Evolutionary conservation across 1,284 basidiomycete genomes (phyloP).

Genomic region (Xerocomus minutiporus): DNA sequence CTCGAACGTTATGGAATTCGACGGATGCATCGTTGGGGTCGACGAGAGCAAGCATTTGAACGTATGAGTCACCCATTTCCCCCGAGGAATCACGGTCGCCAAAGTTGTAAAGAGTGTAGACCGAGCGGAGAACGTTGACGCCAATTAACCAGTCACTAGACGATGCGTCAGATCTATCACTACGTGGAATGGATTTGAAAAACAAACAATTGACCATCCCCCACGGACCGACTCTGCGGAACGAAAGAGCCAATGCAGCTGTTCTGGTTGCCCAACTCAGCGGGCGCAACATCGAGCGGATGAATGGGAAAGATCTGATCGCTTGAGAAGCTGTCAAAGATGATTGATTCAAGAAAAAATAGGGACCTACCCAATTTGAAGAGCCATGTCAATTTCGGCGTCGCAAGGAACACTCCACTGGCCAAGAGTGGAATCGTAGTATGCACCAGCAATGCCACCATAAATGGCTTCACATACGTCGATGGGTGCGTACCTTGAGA

Average conservation of each 20-base stretch:
- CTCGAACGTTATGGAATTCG: conserved; percentile 64
- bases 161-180: conserved; percentile 7
- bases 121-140: conserved; percentile 75
- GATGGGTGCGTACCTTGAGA: conserved; percentile 56
- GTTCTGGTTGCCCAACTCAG: conserved; percentile 39
- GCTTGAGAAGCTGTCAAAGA: conserved; percentile 35
- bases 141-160: conserved; percentile 75
- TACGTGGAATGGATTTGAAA: conserved; percentile 1
- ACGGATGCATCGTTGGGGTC: conserved; percentile 63
- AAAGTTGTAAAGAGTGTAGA: conserved; percentile 84
- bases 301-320: conserved; percentile 67
- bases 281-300: conserved; percentile 65
- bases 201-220: conserved; percentile 58
- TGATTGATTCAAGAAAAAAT: conserved; percentile 4
- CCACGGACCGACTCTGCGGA: conserved; percentile 53
- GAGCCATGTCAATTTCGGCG: conserved; percentile 66
- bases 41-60: conserved; percentile 65
- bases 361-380: conserved; percentile 62
- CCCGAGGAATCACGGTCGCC: conserved; percentile 67
- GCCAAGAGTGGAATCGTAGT: conserved; percentile 44
- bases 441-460: conserved; percentile 53
- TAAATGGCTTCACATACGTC: conserved; percentile 66
- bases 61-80: conserved; percentile 67
- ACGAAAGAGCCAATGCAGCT: conserved; percentile 71
- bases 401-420: conserved; percentile 70